Conservation (phyloP, 1,139 yeast genomes). For the Magnusiomyces sp. region DNA sequence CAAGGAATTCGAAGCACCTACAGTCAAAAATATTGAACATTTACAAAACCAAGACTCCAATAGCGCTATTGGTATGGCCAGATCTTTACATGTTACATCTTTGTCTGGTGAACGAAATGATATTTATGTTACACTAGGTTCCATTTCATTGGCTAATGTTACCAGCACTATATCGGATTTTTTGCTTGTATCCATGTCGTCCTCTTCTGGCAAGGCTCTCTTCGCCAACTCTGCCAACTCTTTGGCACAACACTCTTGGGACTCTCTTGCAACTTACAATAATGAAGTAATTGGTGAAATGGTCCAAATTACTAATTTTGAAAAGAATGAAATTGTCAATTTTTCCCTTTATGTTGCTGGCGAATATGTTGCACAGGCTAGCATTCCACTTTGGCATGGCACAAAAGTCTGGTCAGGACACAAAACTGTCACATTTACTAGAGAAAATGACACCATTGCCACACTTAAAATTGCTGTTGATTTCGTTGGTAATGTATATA, state of each 20-base stretch:
- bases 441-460: slow-evolving; percentile 22
- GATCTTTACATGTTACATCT: slow-evolving; percentile 23
- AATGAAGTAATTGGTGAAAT: slow-evolving; percentile 69
- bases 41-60: slow-evolving; percentile 31
- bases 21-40: slow-evolving; percentile 36
- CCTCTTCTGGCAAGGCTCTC: slow-evolving; percentile 22
- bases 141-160: slow-evolving; percentile 20
- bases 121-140: slow-evolving; percentile 25
- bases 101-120: slow-evolving; percentile 25
- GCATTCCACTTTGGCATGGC: slow-evolving; percentile 26
- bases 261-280: slow-evolving; percentile 67
- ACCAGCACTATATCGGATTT: slow-evolving; percentile 19
- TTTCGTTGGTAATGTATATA: slow-evolving; percentile 63
- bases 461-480: slow-evolving; percentile 40
- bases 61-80: slow-evolving; percentile 25
- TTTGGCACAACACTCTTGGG: slow-evolving; percentile 49
- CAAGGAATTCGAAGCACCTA: slow-evolving; percentile 61
- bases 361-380: slow-evolving; percentile 48
- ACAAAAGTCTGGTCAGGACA: slow-evolving; percentile 24
- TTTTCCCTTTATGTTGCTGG: slow-evolving; percentile 62
- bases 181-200: slow-evolving; percentile 20
- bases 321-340: slow-evolving; percentile 47
- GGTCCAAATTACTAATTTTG: slow-evolving; percentile 50
- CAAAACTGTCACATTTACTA: slow-evolving; percentile 19
- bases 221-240: slow-evolving; percentile 62